Base-by-base conservation (phyloP, 139 green algal species). In the Monoraphidium neglectum region DNA sequence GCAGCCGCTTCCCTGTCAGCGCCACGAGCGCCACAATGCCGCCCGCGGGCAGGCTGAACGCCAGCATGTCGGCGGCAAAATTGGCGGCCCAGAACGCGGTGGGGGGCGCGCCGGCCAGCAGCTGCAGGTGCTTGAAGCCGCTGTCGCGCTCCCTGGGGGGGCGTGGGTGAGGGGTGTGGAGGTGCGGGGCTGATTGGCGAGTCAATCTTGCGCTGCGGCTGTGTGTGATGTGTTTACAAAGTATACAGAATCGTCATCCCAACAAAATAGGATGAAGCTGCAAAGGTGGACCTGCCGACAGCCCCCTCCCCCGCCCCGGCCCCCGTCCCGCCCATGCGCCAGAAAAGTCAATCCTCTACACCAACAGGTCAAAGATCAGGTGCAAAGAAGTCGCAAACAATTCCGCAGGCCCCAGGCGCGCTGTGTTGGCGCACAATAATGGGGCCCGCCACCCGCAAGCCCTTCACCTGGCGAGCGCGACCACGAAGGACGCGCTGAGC, bases 41-140 rank as follows among this genome's bases (percentile, higher is more conserved):
- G n/a, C 70, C 77, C 8, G 65, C 77, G 24, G 86, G 78, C 6
- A 91, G 51, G 47, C 61, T 54, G 71, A 83, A 94, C 57, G 72
- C 74, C 28, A 83, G 4, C 1, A 87, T 30, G 72, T 94, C 90
- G 73, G 83, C 92, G 0, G 66, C 15, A 51, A 85, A 88, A 62
- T 87, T 90, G 60, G 90, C 68, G 16, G 71, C 57, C 90, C 90
- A 95, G 78, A 88, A 93, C 37, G 86, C 82, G 21, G 77, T 74
- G 3, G 83, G 51, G 1, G 80, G 72, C 2, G 85, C 85, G 3
- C 90, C 90, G 13, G 80, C 81, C 6, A 95, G 76, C 33, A 88
- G 57, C 84, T 92, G 84, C 51, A 92, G 46, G 77, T 87, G 76
- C 83, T 91, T 92, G 78, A 66, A 81, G 77, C 83, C 74, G 70